Evolutionary conservation across 108 stramenopile species (phyloP).

Genomic region (Skeletonema tropicum): DNA sequence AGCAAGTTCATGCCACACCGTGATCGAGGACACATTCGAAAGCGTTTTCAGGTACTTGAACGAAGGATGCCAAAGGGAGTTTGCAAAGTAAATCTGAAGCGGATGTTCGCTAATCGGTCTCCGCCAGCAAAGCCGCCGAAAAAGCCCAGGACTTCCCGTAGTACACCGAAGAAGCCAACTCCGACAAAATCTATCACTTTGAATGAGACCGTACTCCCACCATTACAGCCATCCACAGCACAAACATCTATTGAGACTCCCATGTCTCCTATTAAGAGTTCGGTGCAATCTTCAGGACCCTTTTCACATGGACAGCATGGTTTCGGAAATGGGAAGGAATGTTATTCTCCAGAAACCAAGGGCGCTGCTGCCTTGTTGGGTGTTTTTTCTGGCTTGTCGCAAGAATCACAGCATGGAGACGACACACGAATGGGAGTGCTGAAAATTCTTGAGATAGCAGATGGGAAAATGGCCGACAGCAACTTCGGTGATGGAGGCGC

Average conservation of each 20-base stretch:
- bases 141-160: slow-evolving; percentile 1
- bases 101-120: slow-evolving; percentile 5
- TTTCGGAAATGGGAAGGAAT: background rate
- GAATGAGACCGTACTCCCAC: slow-evolving; percentile 11
- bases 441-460: slow-evolving; percentile 35
- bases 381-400: slow-evolving; percentile 13
- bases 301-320: background rate
- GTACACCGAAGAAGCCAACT: slow-evolving; percentile 14
- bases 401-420: slow-evolving; percentile 25
- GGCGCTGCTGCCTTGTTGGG: slow-evolving; percentile 1
- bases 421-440: slow-evolving; percentile 44
- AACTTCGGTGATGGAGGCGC: slow-evolving; percentile 15
- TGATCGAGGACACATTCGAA: slow-evolving; percentile 83
- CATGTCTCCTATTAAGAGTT: slow-evolving; percentile 19
- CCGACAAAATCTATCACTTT: slow-evolving; percentile 14
- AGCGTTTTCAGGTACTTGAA: slow-evolving; percentile 86
- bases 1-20: slow-evolving; percentile 81
- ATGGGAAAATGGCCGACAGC: slow-evolving; percentile 38
- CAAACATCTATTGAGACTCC: slow-evolving; percentile 3
- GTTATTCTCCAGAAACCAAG: slow-evolving; percentile 1
- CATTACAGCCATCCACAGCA: background rate
- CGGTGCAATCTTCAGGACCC: slow-evolving; percentile 2
- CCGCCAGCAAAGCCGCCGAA: slow-evolving; percentile 17
- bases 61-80: slow-evolving; percentile 66
- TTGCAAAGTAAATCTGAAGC: slow-evolving; percentile 38